Percentiles rank a stretch among this genome's conserved stretches.
Evolutionary conservation across 805 yeast species (phyloP).

Genomic region (Candida coleopterorum): DNA sequence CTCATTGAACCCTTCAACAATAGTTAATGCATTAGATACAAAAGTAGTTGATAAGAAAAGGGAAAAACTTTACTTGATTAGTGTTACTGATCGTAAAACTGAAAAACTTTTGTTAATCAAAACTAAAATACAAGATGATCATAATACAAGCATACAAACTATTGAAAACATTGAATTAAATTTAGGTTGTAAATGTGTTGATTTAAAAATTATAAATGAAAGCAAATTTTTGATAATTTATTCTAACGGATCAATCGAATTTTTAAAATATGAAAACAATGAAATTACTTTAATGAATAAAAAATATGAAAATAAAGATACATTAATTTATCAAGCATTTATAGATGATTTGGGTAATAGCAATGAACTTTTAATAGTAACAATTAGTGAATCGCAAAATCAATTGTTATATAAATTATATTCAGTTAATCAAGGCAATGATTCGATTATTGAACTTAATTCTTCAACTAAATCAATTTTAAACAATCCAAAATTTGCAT

Average conservation of each 20-base stretch:
- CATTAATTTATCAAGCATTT: constrained; percentile 7
- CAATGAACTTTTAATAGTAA: constrained; percentile 1
- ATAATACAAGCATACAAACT: constrained; percentile 5
- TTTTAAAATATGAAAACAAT: constrained; percentile 9
- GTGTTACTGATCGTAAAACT: constrained; percentile 32
- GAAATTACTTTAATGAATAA: constrained; percentile 10
- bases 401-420: constrained; percentile 19
- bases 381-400: not conserved
- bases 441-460: constrained; percentile 19
- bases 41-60: constrained; percentile 3
- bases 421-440: constrained; percentile 14
- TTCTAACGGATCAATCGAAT: constrained; percentile 13
- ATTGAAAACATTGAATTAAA: constrained; percentile 8
- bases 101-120: constrained; percentile 21
- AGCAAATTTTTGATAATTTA: constrained; percentile 18
- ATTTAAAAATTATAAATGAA: constrained; percentile 21
- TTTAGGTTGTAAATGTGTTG: constrained; percentile 12
- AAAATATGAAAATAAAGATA: not conserved
- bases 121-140: constrained; percentile 10
- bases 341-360: constrained; percentile 6
- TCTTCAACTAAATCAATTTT: constrained; percentile 4
- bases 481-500: constrained; percentile 14
- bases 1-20: constrained; percentile 46
- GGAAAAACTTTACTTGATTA: constrained; percentile 31
- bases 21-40: constrained; percentile 39